Conservation (phyloP, 768 basidiomycete species). For the Bullera alba region DNA sequence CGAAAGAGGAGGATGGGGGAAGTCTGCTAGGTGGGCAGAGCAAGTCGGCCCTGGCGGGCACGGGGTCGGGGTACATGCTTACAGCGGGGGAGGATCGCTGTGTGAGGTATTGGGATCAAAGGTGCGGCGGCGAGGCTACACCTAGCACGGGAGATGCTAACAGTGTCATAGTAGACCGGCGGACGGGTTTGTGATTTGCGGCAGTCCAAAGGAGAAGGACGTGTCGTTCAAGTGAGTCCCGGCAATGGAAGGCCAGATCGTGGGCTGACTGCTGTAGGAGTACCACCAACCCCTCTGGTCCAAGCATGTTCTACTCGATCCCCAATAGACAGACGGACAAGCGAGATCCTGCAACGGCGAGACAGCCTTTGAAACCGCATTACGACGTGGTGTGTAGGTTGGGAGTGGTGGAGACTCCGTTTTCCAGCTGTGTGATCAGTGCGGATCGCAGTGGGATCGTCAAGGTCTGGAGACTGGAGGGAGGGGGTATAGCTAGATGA, state of each 20-base stretch:
- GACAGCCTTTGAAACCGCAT: conserved; percentile 75
- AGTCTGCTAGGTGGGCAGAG: not conserved
- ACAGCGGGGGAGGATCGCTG: conserved; percentile 86
- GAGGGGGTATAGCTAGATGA: too few species aligned
- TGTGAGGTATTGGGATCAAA: conserved; percentile 77
- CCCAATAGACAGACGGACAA: too few species aligned
- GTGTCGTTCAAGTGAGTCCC: conserved; percentile 60
- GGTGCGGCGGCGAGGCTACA: too few species aligned
- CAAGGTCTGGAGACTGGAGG: conserved; percentile 61
- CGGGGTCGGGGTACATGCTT: conserved; percentile 65
- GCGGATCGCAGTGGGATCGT: conserved; percentile 83
- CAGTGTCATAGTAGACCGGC: too few species aligned
- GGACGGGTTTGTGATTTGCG: conserved; percentile 70
- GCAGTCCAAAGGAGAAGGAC: conserved; percentile 66
- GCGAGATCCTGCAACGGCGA: too few species aligned
- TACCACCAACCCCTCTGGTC: too few species aligned
- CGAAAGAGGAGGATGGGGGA: not conserved
- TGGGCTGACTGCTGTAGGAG: too few species aligned
- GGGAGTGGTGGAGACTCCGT: conserved; percentile 82
- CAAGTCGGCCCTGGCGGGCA: conserved; percentile 14
- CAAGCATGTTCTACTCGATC: too few species aligned
- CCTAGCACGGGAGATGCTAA: too few species aligned
- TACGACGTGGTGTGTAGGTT: conserved; percentile 84
- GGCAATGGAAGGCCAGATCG: not conserved
- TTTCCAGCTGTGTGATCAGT: conserved; percentile 83